phyloP scores from a whole-genome alignment of 176 grass and related monocot genomes.

The Aegilops umbellulata region DNA sequence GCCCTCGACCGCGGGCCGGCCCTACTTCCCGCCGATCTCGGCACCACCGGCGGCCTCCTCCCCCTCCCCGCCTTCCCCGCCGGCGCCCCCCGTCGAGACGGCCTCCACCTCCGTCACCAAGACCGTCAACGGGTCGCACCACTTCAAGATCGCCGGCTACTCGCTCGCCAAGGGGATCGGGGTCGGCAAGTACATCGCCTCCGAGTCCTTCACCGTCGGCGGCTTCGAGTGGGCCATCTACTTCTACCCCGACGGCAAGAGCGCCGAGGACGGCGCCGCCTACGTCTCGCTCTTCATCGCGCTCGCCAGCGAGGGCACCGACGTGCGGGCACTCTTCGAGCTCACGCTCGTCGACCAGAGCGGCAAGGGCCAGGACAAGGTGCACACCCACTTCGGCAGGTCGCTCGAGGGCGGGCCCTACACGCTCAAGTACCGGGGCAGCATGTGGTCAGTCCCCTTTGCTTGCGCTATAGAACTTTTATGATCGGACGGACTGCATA shows the following conservation, averaged over 20 bases:
- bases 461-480: not conserved
- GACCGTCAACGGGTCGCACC: constrained; percentile 90
- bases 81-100: constrained; percentile 49
- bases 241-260: constrained; percentile 98
- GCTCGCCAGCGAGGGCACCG: constrained; percentile 85
- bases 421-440: constrained; percentile 92
- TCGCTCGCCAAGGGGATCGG: constrained; percentile 85
- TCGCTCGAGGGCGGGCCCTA: constrained; percentile 83
- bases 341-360: constrained; percentile 92
- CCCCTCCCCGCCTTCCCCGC: not conserved
- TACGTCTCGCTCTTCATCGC: constrained; percentile 98
- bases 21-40: constrained; percentile 41
- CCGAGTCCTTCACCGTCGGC: constrained; percentile 77
- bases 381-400: constrained; percentile 87
- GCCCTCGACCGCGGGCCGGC: constrained; percentile 31
- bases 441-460: constrained; percentile 69
- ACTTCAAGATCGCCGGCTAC: constrained; percentile 87
- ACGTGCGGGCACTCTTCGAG: constrained; percentile 94
- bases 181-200: constrained; percentile 89
- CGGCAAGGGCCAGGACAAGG: constrained; percentile 83
- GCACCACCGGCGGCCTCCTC: constrained; percentile 17
- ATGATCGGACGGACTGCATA: not conserved
- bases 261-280: constrained; percentile 66
- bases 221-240: constrained; percentile 96
- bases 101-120: constrained; percentile 86